These are phyloP conservation scores for Russula emetica DNA, from an alignment of 768 basidiomycete species.

Conservation along the genomic window DNA sequence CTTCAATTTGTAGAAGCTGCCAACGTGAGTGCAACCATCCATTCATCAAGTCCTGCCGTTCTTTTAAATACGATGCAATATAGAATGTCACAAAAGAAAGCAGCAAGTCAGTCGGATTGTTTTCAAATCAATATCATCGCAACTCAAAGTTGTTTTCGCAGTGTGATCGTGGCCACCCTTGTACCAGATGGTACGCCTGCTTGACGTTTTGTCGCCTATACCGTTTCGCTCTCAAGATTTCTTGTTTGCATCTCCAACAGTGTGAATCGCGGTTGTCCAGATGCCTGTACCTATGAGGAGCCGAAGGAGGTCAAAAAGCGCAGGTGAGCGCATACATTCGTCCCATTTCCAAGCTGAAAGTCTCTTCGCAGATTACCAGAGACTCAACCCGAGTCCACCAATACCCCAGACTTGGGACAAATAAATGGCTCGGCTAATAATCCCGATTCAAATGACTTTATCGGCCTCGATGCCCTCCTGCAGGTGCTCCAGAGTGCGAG, in stretches of 20 bases:
- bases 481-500: conserved; percentile 25
- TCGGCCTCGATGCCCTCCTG: conserved; percentile 28
- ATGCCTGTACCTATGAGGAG: conserved; percentile 28
- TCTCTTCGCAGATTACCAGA: conserved; percentile 10
- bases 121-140: neutral
- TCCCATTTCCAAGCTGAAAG: no score
- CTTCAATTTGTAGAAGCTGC: conserved; percentile 22
- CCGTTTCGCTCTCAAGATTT: neutral
- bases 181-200: conserved; percentile 28
- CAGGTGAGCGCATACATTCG: conserved; percentile 16
- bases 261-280: conserved; percentile 25
- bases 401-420: conserved; percentile 10
- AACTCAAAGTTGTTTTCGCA: neutral
- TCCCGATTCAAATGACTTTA: conserved; percentile 21
- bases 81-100: conserved; percentile 31
- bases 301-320: conserved; percentile 17
- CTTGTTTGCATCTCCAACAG: conserved; percentile 6
- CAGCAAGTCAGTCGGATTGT: conserved; percentile 26
- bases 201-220: neutral
- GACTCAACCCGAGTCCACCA: neutral
- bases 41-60: neutral
- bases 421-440: conserved; percentile 7
- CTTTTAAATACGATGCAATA: neutral
- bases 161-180: conserved; percentile 32
- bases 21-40: conserved; percentile 21